Evolutionary conservation across 257 asterid species (phyloP).

Genomic region (Solanum arcanum): DNA sequence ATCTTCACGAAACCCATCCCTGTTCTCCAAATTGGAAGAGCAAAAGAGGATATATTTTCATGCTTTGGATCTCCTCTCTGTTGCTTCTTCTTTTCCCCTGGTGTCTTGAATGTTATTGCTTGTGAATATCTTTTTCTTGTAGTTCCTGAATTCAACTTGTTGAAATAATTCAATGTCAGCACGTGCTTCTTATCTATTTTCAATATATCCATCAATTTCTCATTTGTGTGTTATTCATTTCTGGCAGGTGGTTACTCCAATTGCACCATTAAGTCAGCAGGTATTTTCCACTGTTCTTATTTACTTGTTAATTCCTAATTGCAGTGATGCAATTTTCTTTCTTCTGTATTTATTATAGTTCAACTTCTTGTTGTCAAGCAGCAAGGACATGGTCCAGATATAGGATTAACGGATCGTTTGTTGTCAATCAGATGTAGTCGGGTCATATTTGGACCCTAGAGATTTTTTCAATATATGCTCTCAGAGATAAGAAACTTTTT

Average conservation of each 20-base stretch:
- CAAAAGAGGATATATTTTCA: not conserved
- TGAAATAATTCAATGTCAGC: not conserved
- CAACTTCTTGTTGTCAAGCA: not conserved
- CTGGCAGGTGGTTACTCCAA: constrained; percentile 95
- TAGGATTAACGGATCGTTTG: not conserved
- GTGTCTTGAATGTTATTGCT: not conserved
- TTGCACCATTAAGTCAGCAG: constrained; percentile 99
- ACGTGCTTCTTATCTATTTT: not conserved
- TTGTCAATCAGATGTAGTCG: not conserved
- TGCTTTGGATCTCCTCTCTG: not conserved
- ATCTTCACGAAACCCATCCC: not conserved
- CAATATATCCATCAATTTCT: not conserved
- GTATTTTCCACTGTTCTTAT: constrained; percentile 24
- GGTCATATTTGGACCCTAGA: not conserved
- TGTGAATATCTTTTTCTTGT: not conserved
- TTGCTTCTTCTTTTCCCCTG: not conserved
- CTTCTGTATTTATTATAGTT: not conserved
- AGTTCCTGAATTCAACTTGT: not conserved
- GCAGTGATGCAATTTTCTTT: not conserved
- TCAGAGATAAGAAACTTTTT: not conserved
- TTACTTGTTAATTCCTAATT: not conserved
- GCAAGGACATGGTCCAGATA: not conserved
- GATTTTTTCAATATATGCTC: not conserved
- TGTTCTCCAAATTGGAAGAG: not conserved
- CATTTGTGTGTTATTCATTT: not conserved